Evolutionary conservation across 768 basidiomycete genomes (phyloP).

Genomic region (Boletales sp.): DNA sequence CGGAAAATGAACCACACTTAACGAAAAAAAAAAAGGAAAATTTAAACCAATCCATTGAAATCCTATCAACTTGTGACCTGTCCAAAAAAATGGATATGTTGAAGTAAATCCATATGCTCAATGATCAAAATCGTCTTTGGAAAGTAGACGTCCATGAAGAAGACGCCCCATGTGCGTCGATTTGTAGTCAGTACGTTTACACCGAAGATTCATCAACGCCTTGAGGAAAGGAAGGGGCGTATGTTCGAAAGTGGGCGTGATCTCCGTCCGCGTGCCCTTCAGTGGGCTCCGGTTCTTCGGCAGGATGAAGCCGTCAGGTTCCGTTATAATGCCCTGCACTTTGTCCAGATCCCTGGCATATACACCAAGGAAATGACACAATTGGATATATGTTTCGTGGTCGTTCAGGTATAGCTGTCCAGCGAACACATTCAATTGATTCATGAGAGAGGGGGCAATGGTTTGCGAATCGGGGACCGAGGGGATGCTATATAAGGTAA

Average conservation of each 20-base stretch:
- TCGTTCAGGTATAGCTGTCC: slow-evolving; percentile 42
- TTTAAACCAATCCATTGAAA: too few relatives aligned
- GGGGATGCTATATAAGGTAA: slow-evolving; percentile 21
- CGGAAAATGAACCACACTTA: too few relatives aligned
- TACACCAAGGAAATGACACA: slow-evolving; percentile 37
- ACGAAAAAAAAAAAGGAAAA: too few relatives aligned
- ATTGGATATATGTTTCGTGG: slow-evolving; percentile 17
- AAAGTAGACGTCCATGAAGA: not conserved
- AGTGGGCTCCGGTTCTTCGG: slow-evolving; percentile 2
- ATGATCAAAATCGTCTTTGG: not conserved
- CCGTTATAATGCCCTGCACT: slow-evolving; percentile 31
- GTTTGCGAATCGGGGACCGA: slow-evolving; percentile 5
- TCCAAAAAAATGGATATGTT: too few relatives aligned
- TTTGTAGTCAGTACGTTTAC: not conserved
- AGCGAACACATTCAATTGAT: slow-evolving; percentile 41
- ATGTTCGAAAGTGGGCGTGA: not conserved
- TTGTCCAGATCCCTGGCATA: slow-evolving; percentile 41
- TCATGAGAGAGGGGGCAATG: slow-evolving; percentile 12
- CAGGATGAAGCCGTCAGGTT: slow-evolving; percentile 19
- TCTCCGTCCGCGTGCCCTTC: too few relatives aligned
- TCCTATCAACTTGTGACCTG: too few relatives aligned
- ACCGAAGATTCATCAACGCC: not conserved
- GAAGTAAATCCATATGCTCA: not conserved
- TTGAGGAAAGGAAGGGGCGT: not conserved
- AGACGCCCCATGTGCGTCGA: not conserved